These are phyloP conservation scores for Pharnaceum exiguum DNA, from an alignment of 148 eudicot genomes.

Conservation along the genomic window DNA sequence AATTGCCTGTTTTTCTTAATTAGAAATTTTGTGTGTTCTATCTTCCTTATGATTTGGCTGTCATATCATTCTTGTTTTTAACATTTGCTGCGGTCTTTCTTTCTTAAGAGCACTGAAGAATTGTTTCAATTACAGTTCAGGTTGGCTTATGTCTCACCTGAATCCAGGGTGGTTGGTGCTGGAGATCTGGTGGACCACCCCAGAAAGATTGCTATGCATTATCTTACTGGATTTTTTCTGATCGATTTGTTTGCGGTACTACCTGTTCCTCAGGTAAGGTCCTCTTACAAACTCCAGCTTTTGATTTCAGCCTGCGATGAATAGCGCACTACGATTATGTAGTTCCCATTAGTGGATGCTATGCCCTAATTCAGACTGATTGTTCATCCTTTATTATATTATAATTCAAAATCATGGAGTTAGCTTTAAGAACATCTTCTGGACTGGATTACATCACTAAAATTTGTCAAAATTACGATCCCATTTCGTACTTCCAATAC, in stretches of 20 bases:
- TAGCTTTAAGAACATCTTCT: too few relatives aligned
- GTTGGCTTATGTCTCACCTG: constrained; percentile 78
- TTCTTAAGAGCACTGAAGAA: neutral
- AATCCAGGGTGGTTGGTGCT: constrained; percentile 77
- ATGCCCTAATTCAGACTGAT: too few relatives aligned
- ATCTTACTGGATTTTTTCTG: constrained; percentile 55
- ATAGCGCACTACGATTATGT: too few relatives aligned
- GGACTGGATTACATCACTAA: too few relatives aligned
- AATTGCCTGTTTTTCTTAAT: too few relatives aligned
- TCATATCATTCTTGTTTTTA: neutral
- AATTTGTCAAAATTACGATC: too few relatives aligned
- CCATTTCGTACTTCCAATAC: too few relatives aligned
- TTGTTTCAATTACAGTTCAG: constrained; percentile 49
- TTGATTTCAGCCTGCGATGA: too few relatives aligned
- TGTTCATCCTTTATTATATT: too few relatives aligned
- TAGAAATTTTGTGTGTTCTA: neutral
- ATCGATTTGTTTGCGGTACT: constrained; percentile 57
- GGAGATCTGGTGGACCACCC: constrained; percentile 83
- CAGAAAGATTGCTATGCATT: constrained; percentile 52
- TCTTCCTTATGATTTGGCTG: neutral
- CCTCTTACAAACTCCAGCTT: neutral
- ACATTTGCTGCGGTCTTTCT: neutral
- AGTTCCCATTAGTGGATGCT: too few relatives aligned
- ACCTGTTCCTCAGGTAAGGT: constrained; percentile 78
- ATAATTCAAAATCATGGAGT: too few relatives aligned